Evolutionary conservation across 2,329 filamentous ascomycete species (phyloP).

Genomic region (Phialocephala sp.): DNA sequence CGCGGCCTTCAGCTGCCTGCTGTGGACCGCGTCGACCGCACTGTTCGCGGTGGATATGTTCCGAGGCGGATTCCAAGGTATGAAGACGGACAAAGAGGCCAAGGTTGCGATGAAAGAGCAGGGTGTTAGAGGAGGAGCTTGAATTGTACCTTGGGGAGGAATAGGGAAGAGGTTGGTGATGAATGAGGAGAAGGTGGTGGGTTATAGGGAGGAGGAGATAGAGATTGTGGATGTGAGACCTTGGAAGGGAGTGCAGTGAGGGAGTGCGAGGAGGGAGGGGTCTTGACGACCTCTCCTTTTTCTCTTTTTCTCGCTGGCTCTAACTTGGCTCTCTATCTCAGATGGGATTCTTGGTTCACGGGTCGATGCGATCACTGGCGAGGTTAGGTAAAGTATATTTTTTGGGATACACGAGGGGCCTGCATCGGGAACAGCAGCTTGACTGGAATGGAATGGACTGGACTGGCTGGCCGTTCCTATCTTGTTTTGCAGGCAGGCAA

Average conservation of each 20-base stretch:
- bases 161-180: constrained; percentile 14
- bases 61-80: constrained; percentile 46
- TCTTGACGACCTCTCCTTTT: constrained; percentile 19
- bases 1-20: constrained; percentile 57
- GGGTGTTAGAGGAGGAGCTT: constrained; percentile 27
- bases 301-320: not conserved
- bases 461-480: constrained; percentile 3
- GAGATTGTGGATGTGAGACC: constrained; percentile 20
- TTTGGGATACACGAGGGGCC: not conserved
- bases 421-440: not conserved
- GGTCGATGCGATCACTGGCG: too few relatives aligned
- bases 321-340: not conserved
- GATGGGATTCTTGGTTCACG: not conserved
- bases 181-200: constrained; percentile 19
- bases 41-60: constrained; percentile 55
- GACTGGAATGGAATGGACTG: not conserved
- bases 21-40: constrained; percentile 57
- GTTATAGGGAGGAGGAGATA: constrained; percentile 20
- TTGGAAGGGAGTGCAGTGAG: not conserved
- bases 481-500: constrained; percentile 8
- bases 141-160: constrained; percentile 18
- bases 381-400: not conserved
- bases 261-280: not conserved
- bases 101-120: constrained; percentile 39
- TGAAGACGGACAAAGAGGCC: constrained; percentile 38